Evolutionary conservation across 192 early-diverging fungal genomes (phyloP).

Genomic region (Mortierella alpina): DNA sequence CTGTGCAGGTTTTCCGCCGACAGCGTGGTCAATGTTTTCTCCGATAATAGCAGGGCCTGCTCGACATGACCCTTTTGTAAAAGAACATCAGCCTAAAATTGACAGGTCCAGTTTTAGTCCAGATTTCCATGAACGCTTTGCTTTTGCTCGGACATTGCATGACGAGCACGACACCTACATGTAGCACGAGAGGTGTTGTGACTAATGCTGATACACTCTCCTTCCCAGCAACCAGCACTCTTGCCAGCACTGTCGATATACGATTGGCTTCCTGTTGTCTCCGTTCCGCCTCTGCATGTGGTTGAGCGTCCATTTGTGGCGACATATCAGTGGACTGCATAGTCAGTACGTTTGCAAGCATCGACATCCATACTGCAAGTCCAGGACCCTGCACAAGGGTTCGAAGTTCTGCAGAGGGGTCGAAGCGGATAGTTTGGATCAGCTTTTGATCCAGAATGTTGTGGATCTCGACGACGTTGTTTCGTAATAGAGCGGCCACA

Average conservation of each 20-base stretch:
- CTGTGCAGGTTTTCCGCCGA: slow-evolving; percentile 59
- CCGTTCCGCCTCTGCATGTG: background rate
- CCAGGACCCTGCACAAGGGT: slow-evolving; percentile 65
- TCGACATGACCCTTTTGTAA: slow-evolving; percentile 68
- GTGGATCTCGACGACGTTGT: slow-evolving; percentile 80
- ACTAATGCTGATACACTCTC: slow-evolving; percentile 70
- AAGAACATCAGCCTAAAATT: slow-evolving; percentile 60
- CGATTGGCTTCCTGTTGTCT: slow-evolving; percentile 13
- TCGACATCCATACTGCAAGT: slow-evolving; percentile 60
- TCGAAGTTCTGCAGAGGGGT: slow-evolving; percentile 56
- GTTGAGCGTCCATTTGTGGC: background rate
- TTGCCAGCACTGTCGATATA: slow-evolving; percentile 51
- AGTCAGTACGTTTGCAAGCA: slow-evolving; percentile 47
- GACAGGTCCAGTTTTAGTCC: no score
- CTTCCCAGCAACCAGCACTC: slow-evolving; percentile 66
- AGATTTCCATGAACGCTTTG: no score
- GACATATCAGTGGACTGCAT: slow-evolving; percentile 4
- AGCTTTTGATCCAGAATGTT: slow-evolving; percentile 73
- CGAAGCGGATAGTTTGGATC: slow-evolving; percentile 63
- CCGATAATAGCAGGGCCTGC: slow-evolving; percentile 70
- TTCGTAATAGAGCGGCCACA: slow-evolving; percentile 72
- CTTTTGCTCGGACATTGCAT: no score
- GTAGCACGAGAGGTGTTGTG: slow-evolving; percentile 67
- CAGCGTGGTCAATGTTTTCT: slow-evolving; percentile 58
- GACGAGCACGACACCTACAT: slow-evolving; percentile 51